Base-by-base conservation (phyloP, 1,284 basidiomycete genomes). In the Lignosus rhinocerotis region DNA sequence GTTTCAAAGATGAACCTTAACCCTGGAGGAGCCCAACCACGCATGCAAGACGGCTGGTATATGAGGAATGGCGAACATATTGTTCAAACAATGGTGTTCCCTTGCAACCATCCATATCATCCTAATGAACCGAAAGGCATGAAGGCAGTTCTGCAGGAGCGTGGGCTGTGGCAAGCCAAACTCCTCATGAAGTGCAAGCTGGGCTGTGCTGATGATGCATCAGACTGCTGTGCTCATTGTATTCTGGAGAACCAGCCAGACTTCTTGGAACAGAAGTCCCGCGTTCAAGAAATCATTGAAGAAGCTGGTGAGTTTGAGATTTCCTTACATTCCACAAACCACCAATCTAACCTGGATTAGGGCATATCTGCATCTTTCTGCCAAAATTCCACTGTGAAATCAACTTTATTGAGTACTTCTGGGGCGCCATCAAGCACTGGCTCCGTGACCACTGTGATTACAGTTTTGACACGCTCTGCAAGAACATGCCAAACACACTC, bases 11-110 rank as follows among this genome's bases (percentile, higher is more conserved):
- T 78, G 73, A 77, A 78, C 63, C 2, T 74, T 0, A 53, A 64
- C 16, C 75, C 73, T n/a, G 73, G 73, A n/a, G 75, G 75, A 7
- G 76, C 75, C 51, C 76, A 78, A 51, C 68, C 74, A 1, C 49
- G 41, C 0, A 56, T 75, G 62, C 61, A 59, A 2, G 56, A 73
- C 67, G 70, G 73, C 0, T 76, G 72, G 75, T 76, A 60, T 51
- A 54, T 67, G 2, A 31, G 38, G 7, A 53, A 66, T 59, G 69
- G 71, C 1, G 6, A 52, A 11, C 63, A 56, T 42, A 50, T 75
- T 34, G 51, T 48, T 1, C 76, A 78, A 58, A 16, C 41, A 12
- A 77, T 78, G 73, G 58, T 70, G 4, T 76, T 72, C 55, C 68
- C 71, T 16, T 8, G 62, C 3, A 59, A 72, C 54, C 69, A 76